A percentile compares a stretch with the other conserved stretches of the same genome.
Conservation (phyloP, 169 alveolate species). For the Cryptosporidium tyzzeri region DNA sequence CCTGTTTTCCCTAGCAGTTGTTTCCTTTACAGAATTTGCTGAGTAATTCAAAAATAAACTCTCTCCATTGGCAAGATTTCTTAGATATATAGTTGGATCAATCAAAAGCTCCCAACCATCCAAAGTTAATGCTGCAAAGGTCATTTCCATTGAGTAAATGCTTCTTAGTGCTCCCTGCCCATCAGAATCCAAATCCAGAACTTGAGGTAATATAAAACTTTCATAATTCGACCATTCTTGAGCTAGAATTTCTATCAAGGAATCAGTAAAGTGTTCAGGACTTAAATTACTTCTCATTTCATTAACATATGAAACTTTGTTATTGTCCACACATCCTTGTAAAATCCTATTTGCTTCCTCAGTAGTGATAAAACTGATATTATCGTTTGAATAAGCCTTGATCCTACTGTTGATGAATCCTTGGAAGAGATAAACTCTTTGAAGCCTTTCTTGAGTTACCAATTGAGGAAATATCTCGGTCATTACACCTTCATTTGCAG, state of each 20-base stretch:
- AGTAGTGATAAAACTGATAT: slow-evolving; percentile 35
- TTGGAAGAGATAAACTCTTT: slow-evolving; percentile 27
- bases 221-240: slow-evolving; percentile 47
- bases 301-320: background rate
- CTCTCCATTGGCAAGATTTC: slow-evolving; percentile 5
- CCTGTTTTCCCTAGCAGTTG: slow-evolving; percentile 19
- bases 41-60: background rate
- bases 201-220: background rate
- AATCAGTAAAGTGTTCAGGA: slow-evolving; percentile 25
- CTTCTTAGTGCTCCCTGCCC: background rate
- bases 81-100: slow-evolving; percentile 6
- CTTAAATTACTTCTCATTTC: slow-evolving; percentile 32
- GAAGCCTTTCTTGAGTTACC: slow-evolving; percentile 5
- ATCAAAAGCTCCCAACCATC: slow-evolving; percentile 64
- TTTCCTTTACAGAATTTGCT: background rate
- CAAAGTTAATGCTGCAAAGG: slow-evolving; percentile 5
- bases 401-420: slow-evolving; percentile 40
- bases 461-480: background rate
- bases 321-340: slow-evolving; percentile 11
- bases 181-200: background rate
- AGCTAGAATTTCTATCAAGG: slow-evolving; percentile 16
- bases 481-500: background rate
- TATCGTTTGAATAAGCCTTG: background rate
- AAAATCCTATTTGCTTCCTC: slow-evolving; percentile 38
- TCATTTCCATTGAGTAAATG: slow-evolving; percentile 8